These are phyloP conservation scores for Neonectria hederae DNA, from an alignment of 2,329 filamentous ascomycete species.

Conservation along the genomic window DNA sequence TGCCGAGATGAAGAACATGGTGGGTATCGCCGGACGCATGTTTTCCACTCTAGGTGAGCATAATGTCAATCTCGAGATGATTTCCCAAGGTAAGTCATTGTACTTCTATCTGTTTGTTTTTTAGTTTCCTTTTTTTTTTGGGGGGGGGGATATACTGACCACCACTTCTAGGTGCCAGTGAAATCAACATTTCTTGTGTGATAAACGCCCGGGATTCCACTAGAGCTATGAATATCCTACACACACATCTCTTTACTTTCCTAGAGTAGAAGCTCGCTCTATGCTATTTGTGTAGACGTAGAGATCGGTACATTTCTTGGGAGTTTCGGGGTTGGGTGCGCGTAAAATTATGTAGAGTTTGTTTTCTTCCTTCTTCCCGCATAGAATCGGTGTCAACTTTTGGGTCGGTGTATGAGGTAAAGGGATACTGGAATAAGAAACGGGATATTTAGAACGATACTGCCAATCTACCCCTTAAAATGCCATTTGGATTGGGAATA, in stretches of 20 bases:
- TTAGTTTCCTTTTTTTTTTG: too few relatives aligned
- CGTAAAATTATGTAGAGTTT: slow-evolving; percentile 28
- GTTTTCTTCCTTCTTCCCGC: not conserved
- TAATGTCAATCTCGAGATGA: slow-evolving; percentile 98
- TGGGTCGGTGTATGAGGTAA: not conserved
- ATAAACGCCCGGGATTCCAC: slow-evolving; percentile 92
- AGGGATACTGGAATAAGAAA: not conserved
- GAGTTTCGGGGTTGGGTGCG: slow-evolving; percentile 26
- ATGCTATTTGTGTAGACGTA: not conserved
- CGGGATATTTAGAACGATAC: not conserved
- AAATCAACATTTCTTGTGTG: slow-evolving; percentile 99
- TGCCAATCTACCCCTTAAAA: not conserved
- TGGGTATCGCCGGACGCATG: slow-evolving; percentile 92
- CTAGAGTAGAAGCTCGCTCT: not conserved
- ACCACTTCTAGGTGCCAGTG: slow-evolving; percentile 79
- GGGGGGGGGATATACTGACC: slow-evolving; percentile 2
- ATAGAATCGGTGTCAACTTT: not conserved
- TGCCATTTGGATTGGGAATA: not conserved
- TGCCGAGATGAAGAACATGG: slow-evolving; percentile 97
- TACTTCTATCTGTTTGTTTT: not conserved
- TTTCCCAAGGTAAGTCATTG: slow-evolving; percentile 83
- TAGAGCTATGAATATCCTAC: slow-evolving; percentile 92
- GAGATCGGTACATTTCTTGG: slow-evolving; percentile 15
- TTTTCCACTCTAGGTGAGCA: slow-evolving; percentile 94
- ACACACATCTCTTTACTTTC: slow-evolving; percentile 95